Base-by-base conservation (phyloP, 1,284 basidiomycete genomes). In the Meripilus lineatus region DNA sequence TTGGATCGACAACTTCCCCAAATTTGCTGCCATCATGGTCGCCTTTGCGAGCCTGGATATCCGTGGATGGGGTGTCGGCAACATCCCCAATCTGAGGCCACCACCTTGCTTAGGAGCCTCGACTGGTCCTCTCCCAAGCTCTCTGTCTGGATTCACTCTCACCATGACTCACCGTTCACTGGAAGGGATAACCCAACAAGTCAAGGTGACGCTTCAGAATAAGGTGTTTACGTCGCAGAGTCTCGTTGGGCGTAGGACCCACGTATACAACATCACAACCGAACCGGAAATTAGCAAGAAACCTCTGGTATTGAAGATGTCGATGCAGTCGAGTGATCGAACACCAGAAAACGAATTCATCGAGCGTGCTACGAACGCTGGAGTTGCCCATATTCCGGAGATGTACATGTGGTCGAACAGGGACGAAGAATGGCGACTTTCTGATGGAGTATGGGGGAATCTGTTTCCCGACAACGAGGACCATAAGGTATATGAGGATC, bases 11-110 rank as follows among this genome's bases (percentile, higher is more conserved):
- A 24, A 48, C 11, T 44, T 48, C 15, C 42, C 35, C 13, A 48
- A 42, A 22, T 24, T 45, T n/a, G 37, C 38, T 2, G 42, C 46
- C 13, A 41, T 45, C 32, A 2, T 48, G 17, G 23, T 48, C 17
- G 44, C 22, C 5, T 14, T 48, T 2, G 43, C 37, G 5, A 14
- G 8, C 22, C 21, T 14, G 14, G 37, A 38, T 21, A 10, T 18
- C 24, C 17, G 15, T 13, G 25, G 15, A 28, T 18, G 41, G 40
- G 7, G 40, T 24, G 7, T 30, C 24, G 21, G 28, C n/a, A 30
- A 17, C 15, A 23, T 14, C 36, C 34, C 8, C n/a, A 18, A 22
- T 26, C 40, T 21, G 3, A 22, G 18, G n/a, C 44, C 20, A 24
- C 42, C 24, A 2, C 2, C 18, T 3, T 7, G 5, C 20, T 4